Base-by-base conservation (phyloP, 1,284 basidiomycete genomes). In the Ustilago xerochloae region DNA sequence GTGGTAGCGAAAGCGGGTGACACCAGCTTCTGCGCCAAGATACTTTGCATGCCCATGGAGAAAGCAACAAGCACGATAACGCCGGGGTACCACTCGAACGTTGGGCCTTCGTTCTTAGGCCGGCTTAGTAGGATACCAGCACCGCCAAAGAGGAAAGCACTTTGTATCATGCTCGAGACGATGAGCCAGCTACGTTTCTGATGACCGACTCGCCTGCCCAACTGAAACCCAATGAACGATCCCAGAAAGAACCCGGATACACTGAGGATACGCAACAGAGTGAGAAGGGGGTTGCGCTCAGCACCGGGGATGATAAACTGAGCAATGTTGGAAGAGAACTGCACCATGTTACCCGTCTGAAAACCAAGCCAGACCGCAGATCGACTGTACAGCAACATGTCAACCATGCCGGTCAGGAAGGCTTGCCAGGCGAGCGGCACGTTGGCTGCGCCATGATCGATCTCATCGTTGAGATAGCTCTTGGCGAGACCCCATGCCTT, bases 301-400 rank as follows among this genome's bases (percentile, higher is more conserved):
- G 46, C 71, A 24, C 58, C 56, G 15, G 78, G 78, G 18, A 81
- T 64, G 41, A 79, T 79, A 55, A 59, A 79, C 63, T 81, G 79
- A 4, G 78, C 79, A 41, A 77, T 75, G 62, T 79, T 78, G 24
- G 73, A 69, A 32, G 72, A 76, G 61, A 79, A 78, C 41, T 79
- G 78, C 30, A 79, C 78, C 78, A 79, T 78, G 49, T 79, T 79
- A 16, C 78, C 77, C 36, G 78, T 80, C 62, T 80, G 78, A 29
- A 80, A 80, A 6, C 78, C 78, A 2, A 76, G 68, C 78, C 78
- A 80, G 15, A 80, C 75, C 15, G 35, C 15, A 12, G 67, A 71
- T 24, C 71, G 63, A 47, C 59, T 64, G 57, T 80, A 80, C 18
- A 80, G 63, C 52, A 79, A 55, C 62, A 73, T 76, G 39, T 80